These are phyloP conservation scores for Tothia fuscella DNA, from an alignment of 2,329 filamentous ascomycete species.

Conservation along the genomic window DNA sequence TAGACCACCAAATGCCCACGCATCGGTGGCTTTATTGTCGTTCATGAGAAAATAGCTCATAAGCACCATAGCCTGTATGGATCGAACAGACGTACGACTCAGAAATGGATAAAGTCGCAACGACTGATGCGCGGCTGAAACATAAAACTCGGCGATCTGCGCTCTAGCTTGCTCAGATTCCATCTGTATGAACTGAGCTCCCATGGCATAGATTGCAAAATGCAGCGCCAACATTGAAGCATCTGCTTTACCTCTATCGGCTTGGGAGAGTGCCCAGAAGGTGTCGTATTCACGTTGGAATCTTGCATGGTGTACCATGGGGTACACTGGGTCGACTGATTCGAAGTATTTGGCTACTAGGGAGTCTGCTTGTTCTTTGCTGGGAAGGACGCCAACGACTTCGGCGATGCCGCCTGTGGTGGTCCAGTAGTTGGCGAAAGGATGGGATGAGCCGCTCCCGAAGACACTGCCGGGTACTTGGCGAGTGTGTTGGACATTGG, in stretches of 20 bases:
- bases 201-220: slow-evolving; percentile 66
- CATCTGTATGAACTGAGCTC: slow-evolving; percentile 61
- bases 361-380: slow-evolving; percentile 64
- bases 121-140: slow-evolving; percentile 67
- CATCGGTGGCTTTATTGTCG: slow-evolving; percentile 72
- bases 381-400: slow-evolving; percentile 62
- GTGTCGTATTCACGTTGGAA: slow-evolving; percentile 70
- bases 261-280: slow-evolving; percentile 53
- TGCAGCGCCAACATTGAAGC: slow-evolving; percentile 59
- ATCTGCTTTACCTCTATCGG: slow-evolving; percentile 51
- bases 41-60: slow-evolving; percentile 77
- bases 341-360: slow-evolving; percentile 44
- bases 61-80: slow-evolving; percentile 71
- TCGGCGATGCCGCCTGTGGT: slow-evolving; percentile 63
- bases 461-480: slow-evolving; percentile 66
- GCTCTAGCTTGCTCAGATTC: slow-evolving; percentile 49
- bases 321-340: slow-evolving; percentile 66
- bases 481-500: slow-evolving; percentile 59
- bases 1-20: slow-evolving; percentile 71
- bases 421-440: slow-evolving; percentile 78
- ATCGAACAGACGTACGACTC: slow-evolving; percentile 59
- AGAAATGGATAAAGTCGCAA: slow-evolving; percentile 65
- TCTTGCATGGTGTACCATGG: slow-evolving; percentile 63
- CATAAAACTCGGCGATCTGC: slow-evolving; percentile 71
- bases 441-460: slow-evolving; percentile 67